Conservation (phyloP, 2,329 filamentous ascomycete genomes). For the Fusarium nodosum region DNA sequence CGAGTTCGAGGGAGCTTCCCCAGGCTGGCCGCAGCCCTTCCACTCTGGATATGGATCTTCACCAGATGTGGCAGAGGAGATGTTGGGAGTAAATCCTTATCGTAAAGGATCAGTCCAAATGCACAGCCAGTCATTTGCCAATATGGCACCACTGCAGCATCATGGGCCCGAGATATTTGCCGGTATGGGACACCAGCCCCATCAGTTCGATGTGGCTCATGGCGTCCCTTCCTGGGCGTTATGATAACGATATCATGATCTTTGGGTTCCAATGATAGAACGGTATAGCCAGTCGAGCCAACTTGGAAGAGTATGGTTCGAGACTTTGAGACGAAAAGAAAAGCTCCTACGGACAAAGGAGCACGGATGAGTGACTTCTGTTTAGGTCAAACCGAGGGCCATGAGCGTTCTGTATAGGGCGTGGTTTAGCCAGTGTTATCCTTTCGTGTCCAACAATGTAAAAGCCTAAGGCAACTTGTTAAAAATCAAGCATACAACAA, state of each 20-base stretch:
- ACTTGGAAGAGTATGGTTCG: background rate
- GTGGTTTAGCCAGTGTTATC: constrained; percentile 10
- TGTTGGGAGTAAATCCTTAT: constrained; percentile 40
- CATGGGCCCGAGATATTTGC: constrained; percentile 32
- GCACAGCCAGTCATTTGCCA: constrained; percentile 26
- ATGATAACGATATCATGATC: constrained; percentile 16
- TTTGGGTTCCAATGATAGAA: background rate
- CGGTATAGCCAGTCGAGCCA: background rate
- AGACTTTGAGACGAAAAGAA: background rate
- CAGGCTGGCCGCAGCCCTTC: constrained; percentile 45
- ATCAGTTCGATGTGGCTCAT: constrained; percentile 23
- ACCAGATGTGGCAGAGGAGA: constrained; percentile 42
- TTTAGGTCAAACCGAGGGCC: background rate
- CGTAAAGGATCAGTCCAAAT: constrained; percentile 33
- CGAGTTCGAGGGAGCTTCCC: constrained; percentile 39
- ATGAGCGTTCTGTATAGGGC: constrained; percentile 23
- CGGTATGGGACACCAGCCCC: constrained; percentile 26
- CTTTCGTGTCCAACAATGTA: constrained; percentile 5
- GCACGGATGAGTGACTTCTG: background rate
- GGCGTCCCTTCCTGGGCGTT: constrained; percentile 45
- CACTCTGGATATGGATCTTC: constrained; percentile 35
- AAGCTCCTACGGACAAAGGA: constrained; percentile 6
- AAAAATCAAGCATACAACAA: background rate
- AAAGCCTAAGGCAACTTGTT: constrained; percentile 3
- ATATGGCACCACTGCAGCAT: constrained; percentile 17